Evolutionary conservation across 139 green algal species (phyloP).

Genomic region (Closterium sp.): DNA sequence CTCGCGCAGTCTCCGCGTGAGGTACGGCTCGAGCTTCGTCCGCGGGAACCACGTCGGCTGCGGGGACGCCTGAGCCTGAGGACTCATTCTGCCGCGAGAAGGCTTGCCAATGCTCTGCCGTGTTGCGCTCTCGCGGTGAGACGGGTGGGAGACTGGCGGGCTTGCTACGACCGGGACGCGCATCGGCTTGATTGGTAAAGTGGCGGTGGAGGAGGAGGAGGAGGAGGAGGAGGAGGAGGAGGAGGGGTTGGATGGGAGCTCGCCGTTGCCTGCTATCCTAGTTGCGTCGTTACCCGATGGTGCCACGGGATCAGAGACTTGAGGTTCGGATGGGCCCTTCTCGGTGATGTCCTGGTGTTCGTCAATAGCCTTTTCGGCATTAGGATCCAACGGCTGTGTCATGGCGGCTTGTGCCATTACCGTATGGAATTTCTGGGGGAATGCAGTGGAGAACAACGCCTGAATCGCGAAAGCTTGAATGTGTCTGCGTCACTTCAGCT

Average conservation of each 20-base stretch:
- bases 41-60: constrained; percentile 20
- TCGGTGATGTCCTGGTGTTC: not conserved
- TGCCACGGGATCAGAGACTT: not conserved
- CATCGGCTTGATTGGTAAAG: not conserved
- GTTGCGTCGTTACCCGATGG: not conserved
- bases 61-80: not conserved
- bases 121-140: not conserved
- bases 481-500: not conserved
- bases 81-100: not conserved
- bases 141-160: not conserved
- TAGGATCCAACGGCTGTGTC: not conserved
- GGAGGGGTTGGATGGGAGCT: not conserved
- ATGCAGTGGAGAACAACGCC: not conserved
- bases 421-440: not conserved
- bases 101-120: not conserved
- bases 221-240: too few species aligned
- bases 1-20: constrained; percentile 17
- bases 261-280: not conserved
- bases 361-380: not conserved
- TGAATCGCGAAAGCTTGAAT: not conserved
- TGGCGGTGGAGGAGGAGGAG: too few species aligned
- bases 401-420: not conserved
- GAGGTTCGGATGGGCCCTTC: not conserved
- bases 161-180: not conserved
- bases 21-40: constrained; percentile 17